Evolutionary conservation across 2,329 filamentous ascomycete species (phyloP), one percentile per base, ranked within the genome.

Genomic region (Fusarium nodosum): DNA sequence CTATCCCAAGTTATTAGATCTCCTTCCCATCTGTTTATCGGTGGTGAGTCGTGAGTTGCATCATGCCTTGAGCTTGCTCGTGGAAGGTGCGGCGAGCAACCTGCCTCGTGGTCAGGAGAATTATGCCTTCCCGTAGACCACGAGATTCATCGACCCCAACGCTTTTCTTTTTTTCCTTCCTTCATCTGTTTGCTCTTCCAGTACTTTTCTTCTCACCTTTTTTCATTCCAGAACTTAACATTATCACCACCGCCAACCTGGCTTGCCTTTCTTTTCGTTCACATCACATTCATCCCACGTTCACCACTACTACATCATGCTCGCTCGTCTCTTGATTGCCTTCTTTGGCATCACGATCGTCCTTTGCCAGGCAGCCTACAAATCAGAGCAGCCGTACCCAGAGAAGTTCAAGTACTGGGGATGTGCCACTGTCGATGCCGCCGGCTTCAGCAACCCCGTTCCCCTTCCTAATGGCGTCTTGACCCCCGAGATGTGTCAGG

Each of bases 381-480:
- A 54, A 47, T 48, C 48, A 4, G 9, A 52, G 12, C 24, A 52
- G 34, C 34, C 24, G 12, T 39, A 24, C n/a, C 46, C 31, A n/a
- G 33, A 57, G 12, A 42, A 60, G 15, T 74, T 74, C 42, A 60
- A 60, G 18, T 74, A 74, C 42, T 74, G 72, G 72, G 72, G 72
- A 9, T 74, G 72, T 51, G 72, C 66, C 26, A 57, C 51, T 18
- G 53, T 74, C 15, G 60, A 74, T n/a, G 57, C 68, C 7, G 47
- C 50, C 8, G 56, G 60, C 7, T 74, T 74, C 52, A 46, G 50
- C 15, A 56, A 47, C 12, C 56, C 60, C 7, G 42, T 69, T n/a
- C 47, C 44, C 1, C 56, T 74, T 39, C 58, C 64, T 20, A 38
- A 50, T n/a, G 64, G 66, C 5, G 39, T 64, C n/a, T 50, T 74